Percentiles rank a stretch among this genome's conserved stretches.
Conservation (phyloP, 768 basidiomycete genomes). For the Psilocybe subaeruginosa region DNA sequence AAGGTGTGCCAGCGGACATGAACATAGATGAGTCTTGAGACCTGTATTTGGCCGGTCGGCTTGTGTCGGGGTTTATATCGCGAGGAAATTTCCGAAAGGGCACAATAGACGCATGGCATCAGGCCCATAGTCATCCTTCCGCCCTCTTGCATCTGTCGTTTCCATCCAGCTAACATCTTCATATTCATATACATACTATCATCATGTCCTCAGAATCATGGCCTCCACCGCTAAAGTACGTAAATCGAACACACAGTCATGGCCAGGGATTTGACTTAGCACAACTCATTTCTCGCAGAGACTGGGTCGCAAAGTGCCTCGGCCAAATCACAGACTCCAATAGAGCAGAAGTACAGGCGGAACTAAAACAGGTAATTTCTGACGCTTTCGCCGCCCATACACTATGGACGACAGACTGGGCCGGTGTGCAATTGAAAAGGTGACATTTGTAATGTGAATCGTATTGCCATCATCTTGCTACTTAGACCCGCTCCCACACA, state of each 20-base stretch:
- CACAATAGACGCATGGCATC: slow-evolving; percentile 7
- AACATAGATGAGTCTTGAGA: not conserved
- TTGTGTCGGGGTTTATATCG: slow-evolving; percentile 6
- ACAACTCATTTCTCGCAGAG: slow-evolving; percentile 47
- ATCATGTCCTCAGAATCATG: slow-evolving; percentile 78
- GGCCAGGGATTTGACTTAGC: not conserved
- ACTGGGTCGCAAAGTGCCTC: slow-evolving; percentile 94
- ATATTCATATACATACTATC: slow-evolving; percentile 1
- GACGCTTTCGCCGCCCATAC: slow-evolving; percentile 84
- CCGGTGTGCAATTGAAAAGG: slow-evolving; percentile 85
- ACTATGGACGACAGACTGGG: slow-evolving; percentile 95
- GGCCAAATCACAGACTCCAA: slow-evolving; percentile 90
- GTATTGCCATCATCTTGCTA: slow-evolving; percentile 14
- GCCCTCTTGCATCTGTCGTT: not conserved
- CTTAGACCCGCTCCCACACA: slow-evolving; percentile 30
- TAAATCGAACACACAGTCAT: not conserved
- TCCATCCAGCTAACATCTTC: not conserved
- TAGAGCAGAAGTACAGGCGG: slow-evolving; percentile 85
- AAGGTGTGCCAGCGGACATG: too few species aligned
- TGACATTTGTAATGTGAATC: slow-evolving; percentile 33
- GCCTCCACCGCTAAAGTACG: slow-evolving; percentile 81
- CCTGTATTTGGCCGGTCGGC: slow-evolving; percentile 1
- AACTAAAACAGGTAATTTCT: slow-evolving; percentile 96
- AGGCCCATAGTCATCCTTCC: not conserved
- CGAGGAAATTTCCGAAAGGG: slow-evolving; percentile 1